These are phyloP conservation scores for Anacardium occidentale DNA, from an alignment of 345 rosid genomes.

Conservation along the genomic window DNA sequence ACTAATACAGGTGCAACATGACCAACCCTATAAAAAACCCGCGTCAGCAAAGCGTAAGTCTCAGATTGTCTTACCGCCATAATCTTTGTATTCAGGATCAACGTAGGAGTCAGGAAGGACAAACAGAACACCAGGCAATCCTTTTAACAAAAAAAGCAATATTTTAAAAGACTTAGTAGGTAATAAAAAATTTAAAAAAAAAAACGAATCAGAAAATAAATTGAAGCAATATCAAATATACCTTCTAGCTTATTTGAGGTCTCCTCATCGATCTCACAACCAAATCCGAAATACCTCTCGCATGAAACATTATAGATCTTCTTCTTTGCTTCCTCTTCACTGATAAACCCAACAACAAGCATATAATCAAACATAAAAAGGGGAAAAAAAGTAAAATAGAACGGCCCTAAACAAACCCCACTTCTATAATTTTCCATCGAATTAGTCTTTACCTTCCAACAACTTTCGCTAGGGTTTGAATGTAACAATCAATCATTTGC, in stretches of 20 bases:
- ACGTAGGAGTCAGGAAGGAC: constrained; percentile 95
- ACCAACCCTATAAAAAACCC: background rate
- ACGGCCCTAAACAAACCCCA: too few relatives aligned
- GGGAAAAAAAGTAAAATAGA: background rate
- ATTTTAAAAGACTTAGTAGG: background rate
- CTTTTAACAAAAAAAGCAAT: constrained; percentile 32
- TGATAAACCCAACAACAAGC: constrained; percentile 21
- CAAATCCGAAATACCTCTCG: constrained; percentile 95
- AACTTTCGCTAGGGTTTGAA: constrained; percentile 77
- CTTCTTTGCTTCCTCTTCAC: constrained; percentile 92
- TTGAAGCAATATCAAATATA: constrained; percentile 16
- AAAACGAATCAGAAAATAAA: background rate
- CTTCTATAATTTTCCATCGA: too few relatives aligned
- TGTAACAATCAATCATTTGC: constrained; percentile 90
- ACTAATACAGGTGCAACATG: background rate
- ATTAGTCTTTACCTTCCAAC: constrained; percentile 54
- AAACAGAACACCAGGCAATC: constrained; percentile 82
- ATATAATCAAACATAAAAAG: background rate
- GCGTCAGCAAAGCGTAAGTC: background rate
- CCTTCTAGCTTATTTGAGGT: constrained; percentile 93
- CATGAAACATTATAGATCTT: constrained; percentile 90
- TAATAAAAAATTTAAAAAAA: background rate
- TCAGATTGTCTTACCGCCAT: constrained; percentile 61
- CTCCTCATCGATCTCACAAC: constrained; percentile 95
- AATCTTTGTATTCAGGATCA: constrained; percentile 84